Base-by-base conservation (phyloP, 2,329 filamentous ascomycete species). In the Colletotrichum navitas region DNA sequence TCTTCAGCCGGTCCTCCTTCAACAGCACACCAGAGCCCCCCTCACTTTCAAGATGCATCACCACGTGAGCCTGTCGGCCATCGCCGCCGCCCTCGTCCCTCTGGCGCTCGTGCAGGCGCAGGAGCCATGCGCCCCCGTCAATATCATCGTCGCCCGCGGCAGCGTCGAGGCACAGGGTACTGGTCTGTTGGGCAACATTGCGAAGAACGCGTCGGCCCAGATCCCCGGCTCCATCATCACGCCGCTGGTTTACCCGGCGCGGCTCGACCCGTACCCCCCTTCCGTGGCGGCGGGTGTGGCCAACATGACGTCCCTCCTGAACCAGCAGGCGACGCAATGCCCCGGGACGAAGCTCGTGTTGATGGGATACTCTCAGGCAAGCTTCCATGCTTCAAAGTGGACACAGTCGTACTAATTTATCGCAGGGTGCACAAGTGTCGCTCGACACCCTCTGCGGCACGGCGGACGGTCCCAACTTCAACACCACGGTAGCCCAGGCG, bases 361-460 rank as follows among this genome's bases (percentile, higher is more conserved):
- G 45, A 68, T 85, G 59, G 83, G 82, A 0, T 85, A 83, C 70
- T 85, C 83, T 2, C 83, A 84, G 78, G 81, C 78, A 68, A 18
- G 76, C 21, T 2, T 14, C 21, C 16, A 12, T 1, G 5, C 26
- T 16, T 55, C 45, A 16, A 32, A 41, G 61, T 12, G 10, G 16
- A 26, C 2, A 11, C 16, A 4, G 1, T 29, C 8, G 5, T 34
- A 21, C 52, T 59, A 21, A 68, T 18, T 5, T 12, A n/a, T 12
- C 1, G 14, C 43, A 83, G 79, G 83, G 83, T 12, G 83, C 82
- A 0, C 83, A 85, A 55, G 75, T 84, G 32, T 73, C 79, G 0
- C 75, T 75, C 55, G 81, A 85, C 52, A 77, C 79, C 2, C 76
- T 85, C 49, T 85, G 83, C 72, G 83, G 83, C 26, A 72, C 70